Conservation (phyloP, 177 flowering plant genomes). For the Vitis hybrid region DNA sequence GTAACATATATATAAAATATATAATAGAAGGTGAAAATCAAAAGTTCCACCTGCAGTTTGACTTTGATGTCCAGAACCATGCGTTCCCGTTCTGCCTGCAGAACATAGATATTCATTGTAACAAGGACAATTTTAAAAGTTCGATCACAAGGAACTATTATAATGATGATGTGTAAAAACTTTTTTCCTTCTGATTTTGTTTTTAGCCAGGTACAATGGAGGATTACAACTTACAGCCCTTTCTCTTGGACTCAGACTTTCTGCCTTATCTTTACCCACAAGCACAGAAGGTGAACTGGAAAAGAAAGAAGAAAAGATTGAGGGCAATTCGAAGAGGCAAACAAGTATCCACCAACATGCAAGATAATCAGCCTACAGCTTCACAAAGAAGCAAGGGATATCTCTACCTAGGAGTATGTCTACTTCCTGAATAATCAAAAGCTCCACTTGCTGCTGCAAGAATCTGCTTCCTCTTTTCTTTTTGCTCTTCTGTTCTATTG, state of each 20-base stretch:
- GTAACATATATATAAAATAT: no score
- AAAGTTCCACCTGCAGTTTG: slow-evolving; percentile 80
- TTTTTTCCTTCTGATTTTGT: no score
- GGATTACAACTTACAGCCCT: slow-evolving; percentile 77
- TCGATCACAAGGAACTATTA: slow-evolving; percentile 6
- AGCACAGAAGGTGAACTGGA: slow-evolving; percentile 64
- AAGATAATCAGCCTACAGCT: not conserved
- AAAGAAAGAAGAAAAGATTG: slow-evolving; percentile 12
- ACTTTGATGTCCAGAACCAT: slow-evolving; percentile 99
- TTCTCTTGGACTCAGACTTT: slow-evolving; percentile 85
- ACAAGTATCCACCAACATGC: not conserved
- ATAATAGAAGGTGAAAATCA: not conserved
- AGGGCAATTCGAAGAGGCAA: not conserved
- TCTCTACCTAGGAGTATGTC: slow-evolving; percentile 53
- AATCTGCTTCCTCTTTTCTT: slow-evolving; percentile 90
- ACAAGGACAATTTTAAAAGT: not conserved
- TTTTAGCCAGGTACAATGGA: no score
- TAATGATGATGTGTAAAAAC: not conserved
- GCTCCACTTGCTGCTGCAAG: slow-evolving; percentile 84
- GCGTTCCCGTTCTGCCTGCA: slow-evolving; percentile 97
- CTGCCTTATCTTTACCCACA: slow-evolving; percentile 55
- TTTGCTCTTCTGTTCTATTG: slow-evolving; percentile 87
- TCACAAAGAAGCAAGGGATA: not conserved
- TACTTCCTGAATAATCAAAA: slow-evolving; percentile 53
- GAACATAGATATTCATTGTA: slow-evolving; percentile 6